phyloP scores from a whole-genome alignment of 2,329 filamentous ascomycete species.

The Didymella glomerata region DNA sequence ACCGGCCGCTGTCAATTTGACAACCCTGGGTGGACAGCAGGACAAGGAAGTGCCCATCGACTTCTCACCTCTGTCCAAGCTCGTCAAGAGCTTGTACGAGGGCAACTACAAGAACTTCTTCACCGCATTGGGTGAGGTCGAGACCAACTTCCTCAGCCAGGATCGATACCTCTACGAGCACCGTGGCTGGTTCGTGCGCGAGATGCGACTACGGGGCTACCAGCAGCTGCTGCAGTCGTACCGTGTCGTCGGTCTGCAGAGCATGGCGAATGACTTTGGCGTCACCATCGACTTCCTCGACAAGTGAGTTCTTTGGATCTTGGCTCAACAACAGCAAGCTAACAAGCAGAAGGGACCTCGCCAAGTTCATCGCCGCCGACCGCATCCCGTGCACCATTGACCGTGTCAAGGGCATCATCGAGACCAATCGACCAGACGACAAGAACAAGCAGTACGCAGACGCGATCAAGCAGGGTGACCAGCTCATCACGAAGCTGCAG shows the following conservation, averaged over 20 bases:
- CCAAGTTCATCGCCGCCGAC: constrained; percentile 94
- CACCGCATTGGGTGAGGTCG: constrained; percentile 83
- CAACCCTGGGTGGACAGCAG: constrained; percentile 80
- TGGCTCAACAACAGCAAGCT: constrained; percentile 11
- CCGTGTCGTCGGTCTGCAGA: constrained; percentile 92
- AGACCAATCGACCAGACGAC: constrained; percentile 96
- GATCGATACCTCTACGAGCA: constrained; percentile 97
- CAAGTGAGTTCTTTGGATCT: constrained; percentile 66
- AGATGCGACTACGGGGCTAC: constrained; percentile 97
- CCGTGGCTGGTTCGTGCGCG: constrained; percentile 94
- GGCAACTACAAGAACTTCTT: constrained; percentile 97
- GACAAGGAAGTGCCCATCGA: constrained; percentile 85
- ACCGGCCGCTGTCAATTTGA: constrained; percentile 84
- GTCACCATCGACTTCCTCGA: constrained; percentile 97
- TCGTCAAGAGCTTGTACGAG: constrained; percentile 91
- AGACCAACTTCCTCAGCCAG: constrained; percentile 91
- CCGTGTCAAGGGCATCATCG: constrained; percentile 94
- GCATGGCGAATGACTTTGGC: constrained; percentile 97
- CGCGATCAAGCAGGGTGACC: constrained; percentile 95
- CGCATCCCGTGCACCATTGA: constrained; percentile 97
- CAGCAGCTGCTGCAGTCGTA: constrained; percentile 98
- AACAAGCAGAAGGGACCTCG: constrained; percentile 74
- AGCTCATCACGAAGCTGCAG: constrained; percentile 97
- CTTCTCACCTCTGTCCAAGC: constrained; percentile 84
- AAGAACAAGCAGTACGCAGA: constrained; percentile 99